Base-by-base conservation (phyloP, 129 eudicot species). In the Scalesia atractyloides region DNA sequence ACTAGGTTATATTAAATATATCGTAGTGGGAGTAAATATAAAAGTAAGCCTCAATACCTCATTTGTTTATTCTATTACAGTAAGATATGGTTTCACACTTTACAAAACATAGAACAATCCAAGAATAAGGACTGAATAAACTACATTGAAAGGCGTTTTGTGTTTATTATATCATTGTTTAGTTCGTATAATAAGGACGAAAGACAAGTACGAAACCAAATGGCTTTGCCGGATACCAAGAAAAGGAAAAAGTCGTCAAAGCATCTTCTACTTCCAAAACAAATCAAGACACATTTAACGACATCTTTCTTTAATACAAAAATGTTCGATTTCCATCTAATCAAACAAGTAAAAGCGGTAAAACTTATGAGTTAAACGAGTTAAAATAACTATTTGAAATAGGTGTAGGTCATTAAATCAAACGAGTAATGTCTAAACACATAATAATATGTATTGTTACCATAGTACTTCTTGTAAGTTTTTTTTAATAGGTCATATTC, bases 231-330 rank as follows among this genome's bases (percentile, higher is more conserved):
- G 73, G 77, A 66, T 24, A 64, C 73, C 82, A 63, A 78, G 52
- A 57, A 69, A 48, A 47, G 68, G 43, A 60, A 71, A 77, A 69
- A 71, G 73, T 78, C 77, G 64, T 64, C 43, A 72, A 78, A 66
- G 82, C 73, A 78, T 78, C 82, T 78, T 78, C 82, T 78, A 71
- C 77, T 71, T 78, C 82, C 82, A 78, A 78, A 78, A 71, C 80
- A 58, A 57, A 76, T 44, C 58, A 76, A 67, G 69, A 76, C 82
- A 64, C 72, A 30, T 33, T 60, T 60, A 68, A 76, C 80, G 52
- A 68, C 54, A 73, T 22, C 60, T 77, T 69, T 60, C 6, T 30
- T 56, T 43, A 30, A 66, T 56, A 12, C 4, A 46, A 58, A 59
- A 43, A 26, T 72, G n/a, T 9, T 13, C 10, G 18, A 6, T 26